These are phyloP conservation scores for Picea glauca DNA, from an alignment of 75 land plant species.

Conservation along the genomic window DNA sequence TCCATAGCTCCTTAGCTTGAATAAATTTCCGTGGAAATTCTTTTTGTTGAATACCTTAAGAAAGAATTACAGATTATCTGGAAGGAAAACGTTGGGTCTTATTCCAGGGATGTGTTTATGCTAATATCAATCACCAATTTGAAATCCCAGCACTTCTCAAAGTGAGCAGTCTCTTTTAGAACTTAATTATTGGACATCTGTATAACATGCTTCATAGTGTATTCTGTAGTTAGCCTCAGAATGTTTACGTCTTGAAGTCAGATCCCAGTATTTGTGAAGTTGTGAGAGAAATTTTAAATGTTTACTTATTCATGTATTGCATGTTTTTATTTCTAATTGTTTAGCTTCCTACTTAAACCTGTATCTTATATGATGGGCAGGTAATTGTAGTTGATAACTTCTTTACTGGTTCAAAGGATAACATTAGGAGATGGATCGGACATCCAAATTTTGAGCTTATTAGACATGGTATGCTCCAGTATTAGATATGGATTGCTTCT, in stretches of 20 bases:
- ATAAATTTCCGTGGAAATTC: neutral
- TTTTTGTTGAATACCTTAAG: neutral
- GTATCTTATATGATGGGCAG: constrained; percentile 21
- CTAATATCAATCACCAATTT: neutral
- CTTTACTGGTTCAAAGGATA: constrained; percentile 85
- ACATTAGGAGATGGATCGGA: constrained; percentile 73
- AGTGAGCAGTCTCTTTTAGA: too few species aligned
- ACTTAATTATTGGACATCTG: too few species aligned
- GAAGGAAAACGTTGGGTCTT: neutral
- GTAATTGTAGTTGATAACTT: constrained; percentile 83
- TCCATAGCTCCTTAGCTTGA: neutral
- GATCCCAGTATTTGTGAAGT: neutral
- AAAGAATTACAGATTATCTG: neutral
- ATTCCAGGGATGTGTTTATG: neutral
- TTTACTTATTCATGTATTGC: neutral
- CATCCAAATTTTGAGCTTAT: constrained; percentile 90
- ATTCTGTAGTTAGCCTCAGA: neutral
- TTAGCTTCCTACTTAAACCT: neutral
- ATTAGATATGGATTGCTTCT: too few species aligned
- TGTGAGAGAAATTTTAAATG: neutral
- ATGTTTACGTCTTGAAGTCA: neutral
- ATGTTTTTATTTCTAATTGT: neutral
- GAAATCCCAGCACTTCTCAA: too few species aligned
- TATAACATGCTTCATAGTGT: too few species aligned
- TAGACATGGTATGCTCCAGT: constrained; percentile 61